phyloP scores from a whole-genome alignment of 2,329 filamentous ascomycete species.

The Fusarium sp. region DNA sequence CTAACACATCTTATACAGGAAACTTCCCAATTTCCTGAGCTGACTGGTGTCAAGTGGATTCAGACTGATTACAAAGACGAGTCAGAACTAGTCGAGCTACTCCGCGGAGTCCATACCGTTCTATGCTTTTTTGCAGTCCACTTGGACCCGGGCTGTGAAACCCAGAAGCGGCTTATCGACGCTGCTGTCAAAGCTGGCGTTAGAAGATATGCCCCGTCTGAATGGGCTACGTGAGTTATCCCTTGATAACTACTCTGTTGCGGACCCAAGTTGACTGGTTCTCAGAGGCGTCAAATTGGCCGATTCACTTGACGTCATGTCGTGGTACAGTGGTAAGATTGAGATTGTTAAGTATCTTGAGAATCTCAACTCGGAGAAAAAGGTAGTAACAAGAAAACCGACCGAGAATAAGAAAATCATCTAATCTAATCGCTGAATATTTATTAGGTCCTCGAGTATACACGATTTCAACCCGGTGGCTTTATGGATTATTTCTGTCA shows the following conservation, averaged over 20 bases:
- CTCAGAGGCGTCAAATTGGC: constrained; percentile 3
- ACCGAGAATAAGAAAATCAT: rapidly evolving
- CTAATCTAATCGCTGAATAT: rapidly evolving
- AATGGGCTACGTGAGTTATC: constrained; percentile 11
- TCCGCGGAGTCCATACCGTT: neutral
- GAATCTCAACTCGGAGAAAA: neutral
- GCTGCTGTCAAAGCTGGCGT: constrained; percentile 9
- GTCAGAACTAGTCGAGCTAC: neutral
- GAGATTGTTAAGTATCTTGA: constrained; percentile 4
- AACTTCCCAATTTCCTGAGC: neutral
- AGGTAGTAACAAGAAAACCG: rapidly evolving
- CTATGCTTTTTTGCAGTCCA: constrained; percentile 16
- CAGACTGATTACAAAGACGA: neutral
- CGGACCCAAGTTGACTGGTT: neutral
- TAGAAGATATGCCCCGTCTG: constrained; percentile 9
- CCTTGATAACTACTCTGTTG: no score
- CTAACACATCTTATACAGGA: neutral
- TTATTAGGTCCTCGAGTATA: constrained; percentile 9
- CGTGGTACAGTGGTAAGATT: constrained; percentile 18
- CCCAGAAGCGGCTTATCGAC: constrained; percentile 20
- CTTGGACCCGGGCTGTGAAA: neutral
- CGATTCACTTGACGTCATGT: neutral
- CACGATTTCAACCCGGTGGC: neutral
- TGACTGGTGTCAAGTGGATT: neutral
- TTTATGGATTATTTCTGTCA: constrained; percentile 27